Base-by-base conservation (phyloP, 805 yeast species). In the Hermanozyma aechmeae region DNA sequence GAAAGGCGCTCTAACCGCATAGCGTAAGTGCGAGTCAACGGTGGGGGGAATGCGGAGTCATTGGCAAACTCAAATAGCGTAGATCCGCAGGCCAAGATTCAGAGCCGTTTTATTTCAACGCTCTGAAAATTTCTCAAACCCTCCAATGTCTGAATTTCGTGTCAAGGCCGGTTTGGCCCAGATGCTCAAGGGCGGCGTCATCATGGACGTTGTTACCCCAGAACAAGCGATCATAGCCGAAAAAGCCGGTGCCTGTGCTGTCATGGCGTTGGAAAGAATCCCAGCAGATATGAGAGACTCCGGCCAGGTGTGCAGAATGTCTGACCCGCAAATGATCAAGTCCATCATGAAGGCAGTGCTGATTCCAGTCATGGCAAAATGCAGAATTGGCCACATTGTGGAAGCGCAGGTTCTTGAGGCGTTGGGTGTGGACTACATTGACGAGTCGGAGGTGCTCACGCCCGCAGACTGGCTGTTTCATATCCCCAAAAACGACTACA, bases 161-260 rank as follows among this genome's bases (percentile, higher is more conserved):
- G 66, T 79, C 32, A 81, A 82, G 55, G 72, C 83, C 26, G 92
- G 89, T 10, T 64, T 82, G 51, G 92, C 93, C 35, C 86, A 81
- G 55, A 82, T 81, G 92, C 67, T 82, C 36, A 82, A 81, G 50
- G 87, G 83, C 32, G 80, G 82, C 35, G 83, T 76, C 28, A 73
- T 73, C 39, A 72, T 73, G 80, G 80, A 73, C 48, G 92, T 80
- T 22, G 84, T 80, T 34, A 79, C 66, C 34, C 77, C 78, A 20
- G 92, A 82, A 46, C 92, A 82, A 57, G 93, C 93, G 14, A 52
- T 63, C 25, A 71, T 82, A 29, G 93, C 93, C 15, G 89, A 82
- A 53, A 64, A 59, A 31, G 89, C 93, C 3, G 93, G 93, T 35
- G 93, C 93, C 10, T 79, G 83, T 58, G 89, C 93, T 10, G 93